Percentiles rank a stretch among this genome's conserved stretches.
Evolutionary conservation across 805 yeast genomes (phyloP).

Genomic region (Kluyveromyces dobzhanskii): DNA sequence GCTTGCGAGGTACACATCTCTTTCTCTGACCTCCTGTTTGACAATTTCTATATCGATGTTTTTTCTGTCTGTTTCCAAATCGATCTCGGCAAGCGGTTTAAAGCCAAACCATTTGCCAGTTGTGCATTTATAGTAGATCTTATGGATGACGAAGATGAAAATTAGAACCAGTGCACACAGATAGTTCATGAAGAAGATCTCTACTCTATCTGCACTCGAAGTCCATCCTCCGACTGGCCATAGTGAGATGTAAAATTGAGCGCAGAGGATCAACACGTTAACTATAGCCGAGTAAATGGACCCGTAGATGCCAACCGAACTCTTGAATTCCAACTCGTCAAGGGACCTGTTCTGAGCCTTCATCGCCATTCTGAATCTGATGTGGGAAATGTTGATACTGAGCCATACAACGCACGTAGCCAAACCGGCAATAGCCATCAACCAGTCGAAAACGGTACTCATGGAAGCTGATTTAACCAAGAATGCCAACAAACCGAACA

Average conservation of each 20-base stretch:
- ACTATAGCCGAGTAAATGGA: constrained; percentile 45
- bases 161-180: constrained; percentile 48
- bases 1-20: constrained; percentile 24
- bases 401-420: constrained; percentile 54
- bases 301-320: constrained; percentile 45
- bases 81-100: constrained; percentile 37
- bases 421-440: constrained; percentile 48
- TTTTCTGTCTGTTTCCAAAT: constrained; percentile 46
- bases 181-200: constrained; percentile 46
- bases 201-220: constrained; percentile 33
- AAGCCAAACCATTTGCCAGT: constrained; percentile 19
- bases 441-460: constrained; percentile 47
- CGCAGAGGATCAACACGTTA: constrained; percentile 45
- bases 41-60: constrained; percentile 39
- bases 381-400: constrained; percentile 44
- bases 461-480: constrained; percentile 41
- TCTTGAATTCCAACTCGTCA: constrained; percentile 13
- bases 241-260: constrained; percentile 65
- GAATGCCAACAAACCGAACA: constrained; percentile 48
- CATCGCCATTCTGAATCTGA: constrained; percentile 53
- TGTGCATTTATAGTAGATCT: constrained; percentile 31
- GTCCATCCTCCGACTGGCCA: constrained; percentile 43
- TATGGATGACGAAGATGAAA: constrained; percentile 41
- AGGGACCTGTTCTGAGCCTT: constrained; percentile 24
- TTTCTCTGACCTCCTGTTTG: constrained; percentile 38